Evolutionary conservation across 1,284 basidiomycete species (phyloP).

Genomic region (Apiotrichum porosum): DNA sequence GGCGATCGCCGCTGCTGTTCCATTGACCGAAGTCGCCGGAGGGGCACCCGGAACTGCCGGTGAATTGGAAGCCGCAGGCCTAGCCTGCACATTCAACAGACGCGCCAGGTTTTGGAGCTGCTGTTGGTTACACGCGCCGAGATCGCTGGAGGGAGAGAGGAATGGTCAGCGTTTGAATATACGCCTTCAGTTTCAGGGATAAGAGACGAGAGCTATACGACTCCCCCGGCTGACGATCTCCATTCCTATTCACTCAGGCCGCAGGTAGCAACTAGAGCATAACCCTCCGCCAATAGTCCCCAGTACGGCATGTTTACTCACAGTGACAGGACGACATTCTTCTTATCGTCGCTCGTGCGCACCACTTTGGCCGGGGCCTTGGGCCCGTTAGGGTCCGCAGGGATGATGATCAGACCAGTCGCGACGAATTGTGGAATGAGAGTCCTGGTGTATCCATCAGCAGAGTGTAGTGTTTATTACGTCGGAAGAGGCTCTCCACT

Average conservation of each 20-base stretch:
- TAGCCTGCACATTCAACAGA: conserved; percentile 29
- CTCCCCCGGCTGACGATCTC: no score
- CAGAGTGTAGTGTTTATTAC: background rate
- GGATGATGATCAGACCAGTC: conserved; percentile 18
- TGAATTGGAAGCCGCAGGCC: conserved; percentile 9
- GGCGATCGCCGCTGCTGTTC: background rate
- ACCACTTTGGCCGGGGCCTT: conserved; percentile 30
- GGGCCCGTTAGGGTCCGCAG: conserved; percentile 16
- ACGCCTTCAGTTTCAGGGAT: no score
- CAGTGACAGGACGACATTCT: conserved; percentile 31
- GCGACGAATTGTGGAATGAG: conserved; percentile 12
- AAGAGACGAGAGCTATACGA: no score
- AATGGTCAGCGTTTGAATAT: conserved; percentile 4
- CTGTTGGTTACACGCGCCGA: conserved; percentile 25
- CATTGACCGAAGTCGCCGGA: background rate
- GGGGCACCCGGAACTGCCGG: background rate
- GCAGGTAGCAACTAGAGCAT: no score
- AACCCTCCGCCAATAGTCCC: background rate
- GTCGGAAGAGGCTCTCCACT: no score
- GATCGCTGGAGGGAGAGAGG: conserved; percentile 16
- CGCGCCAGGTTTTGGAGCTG: conserved; percentile 33
- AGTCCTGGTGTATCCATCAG: conserved; percentile 3
- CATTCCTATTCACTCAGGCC: no score
- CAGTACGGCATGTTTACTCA: conserved; percentile 12
- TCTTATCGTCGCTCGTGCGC: conserved; percentile 32